Evolutionary conservation across 768 basidiomycete genomes (phyloP), one percentile per base, ranked within the genome.

Genomic region (Saitozyma podzolica): DNA sequence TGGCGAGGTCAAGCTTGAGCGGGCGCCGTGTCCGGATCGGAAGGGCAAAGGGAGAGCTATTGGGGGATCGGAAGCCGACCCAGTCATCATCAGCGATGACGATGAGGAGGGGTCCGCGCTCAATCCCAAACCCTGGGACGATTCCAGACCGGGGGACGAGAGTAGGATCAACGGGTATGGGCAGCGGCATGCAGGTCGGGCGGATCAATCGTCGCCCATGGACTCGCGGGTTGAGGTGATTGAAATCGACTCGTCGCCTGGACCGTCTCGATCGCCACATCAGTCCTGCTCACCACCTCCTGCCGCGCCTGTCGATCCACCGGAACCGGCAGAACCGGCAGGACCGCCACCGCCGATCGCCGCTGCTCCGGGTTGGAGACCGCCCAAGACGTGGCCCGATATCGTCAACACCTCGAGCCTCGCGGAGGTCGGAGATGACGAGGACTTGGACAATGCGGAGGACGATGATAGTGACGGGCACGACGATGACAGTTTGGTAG

Each of bases 61-160:
- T 3, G 20, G 39, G 9, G 74, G 74, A 16, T 67, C 69, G 0
- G 61, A 59, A 40, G 58, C 61, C 16, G 71, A 73, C 58, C 77
- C 77, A 3, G 68, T 78, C 0, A 71, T 78, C 11, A 78, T 77
- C 65, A 77, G 72, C 52, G 69, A 73, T 57, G 75, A 75, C 56
- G 77, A 78, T 20, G 69, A 70, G 16, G 63, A 5, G n/a, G n/a
- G n/a, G n/a, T n/a, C n/a, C n/a, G n/a, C n/a, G n/a, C n/a, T n/a
- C n/a, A n/a, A 63, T 17, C 56, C 61, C 9, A 43, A 50, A 19
- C 13, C 47, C 10, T 40, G 59, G 17, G 37, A 52, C 1, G 56
- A 53, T n/a, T 58, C 29, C 17, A 16, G 17, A 40, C 50, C 37
- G 45, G 48, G 47, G 40, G 29, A 29, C 29, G 29, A 29, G 29